Evolutionary conservation across 805 yeast species (phyloP).

Genomic region (Starmerella bombi): DNA sequence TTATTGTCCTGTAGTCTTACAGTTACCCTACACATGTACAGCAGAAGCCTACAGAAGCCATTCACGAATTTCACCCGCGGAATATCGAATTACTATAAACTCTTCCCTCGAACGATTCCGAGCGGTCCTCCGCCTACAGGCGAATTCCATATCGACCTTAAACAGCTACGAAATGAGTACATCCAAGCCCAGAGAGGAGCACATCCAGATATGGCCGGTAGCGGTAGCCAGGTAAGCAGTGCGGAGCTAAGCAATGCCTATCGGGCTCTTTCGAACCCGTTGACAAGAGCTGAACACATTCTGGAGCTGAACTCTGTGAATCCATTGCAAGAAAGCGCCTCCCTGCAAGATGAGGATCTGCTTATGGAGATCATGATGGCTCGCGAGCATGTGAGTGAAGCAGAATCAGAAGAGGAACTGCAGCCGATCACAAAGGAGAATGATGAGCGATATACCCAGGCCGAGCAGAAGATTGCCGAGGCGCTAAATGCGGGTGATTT

Average conservation of each 20-base stretch:
- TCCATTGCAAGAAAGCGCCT: constrained; percentile 33
- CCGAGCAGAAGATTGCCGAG: constrained; percentile 35
- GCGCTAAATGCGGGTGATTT: constrained; percentile 39
- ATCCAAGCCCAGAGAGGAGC: constrained; percentile 53
- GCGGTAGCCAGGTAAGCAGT: constrained; percentile 18
- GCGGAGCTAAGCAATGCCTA: constrained; percentile 58
- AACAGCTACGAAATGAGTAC: constrained; percentile 57
- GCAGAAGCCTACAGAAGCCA: too few relatives aligned
- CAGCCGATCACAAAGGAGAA: constrained; percentile 42
- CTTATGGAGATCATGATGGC: constrained; percentile 70
- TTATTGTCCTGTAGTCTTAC: too few relatives aligned
- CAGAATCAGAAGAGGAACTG: constrained; percentile 46
- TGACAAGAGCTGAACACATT: constrained; percentile 53
- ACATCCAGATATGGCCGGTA: constrained; percentile 62
- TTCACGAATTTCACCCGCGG: not conserved
- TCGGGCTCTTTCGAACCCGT: constrained; percentile 53
- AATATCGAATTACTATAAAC: constrained; percentile 34
- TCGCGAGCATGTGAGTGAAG: constrained; percentile 68
- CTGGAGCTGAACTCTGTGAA: constrained; percentile 41
- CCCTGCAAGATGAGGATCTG: constrained; percentile 37
- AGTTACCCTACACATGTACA: too few relatives aligned
- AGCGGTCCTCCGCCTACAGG: constrained; percentile 49
- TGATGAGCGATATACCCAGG: constrained; percentile 37
- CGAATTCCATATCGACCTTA: constrained; percentile 43
- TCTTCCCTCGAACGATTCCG: constrained; percentile 69